A percentile compares a stretch with the other conserved stretches of the same genome.
Conservation (phyloP, 192 early-diverging fungal genomes). For the Dissophora globulifera region DNA sequence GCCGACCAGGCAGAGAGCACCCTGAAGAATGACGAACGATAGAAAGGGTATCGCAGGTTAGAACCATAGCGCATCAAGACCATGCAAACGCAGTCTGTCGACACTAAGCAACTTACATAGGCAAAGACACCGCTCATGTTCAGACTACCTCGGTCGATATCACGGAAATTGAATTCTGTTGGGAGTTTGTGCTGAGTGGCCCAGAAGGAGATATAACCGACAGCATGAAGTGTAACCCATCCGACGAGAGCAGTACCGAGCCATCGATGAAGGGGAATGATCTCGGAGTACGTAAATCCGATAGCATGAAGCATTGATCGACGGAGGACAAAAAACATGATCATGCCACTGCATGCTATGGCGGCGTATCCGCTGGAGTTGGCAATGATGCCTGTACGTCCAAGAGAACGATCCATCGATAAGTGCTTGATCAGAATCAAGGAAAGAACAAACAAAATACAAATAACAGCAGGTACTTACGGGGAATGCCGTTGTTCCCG, state of each 20-base stretch:
- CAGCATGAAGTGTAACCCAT: constrained; percentile 43
- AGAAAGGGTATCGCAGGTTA: too few species aligned
- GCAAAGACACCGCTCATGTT: constrained; percentile 55
- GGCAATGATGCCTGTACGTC: constrained; percentile 26
- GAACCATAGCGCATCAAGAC: too few species aligned
- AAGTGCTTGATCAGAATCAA: too few species aligned
- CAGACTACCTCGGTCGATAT: constrained; percentile 23
- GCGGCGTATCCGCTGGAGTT: constrained; percentile 41
- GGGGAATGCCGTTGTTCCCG: constrained; percentile 27
- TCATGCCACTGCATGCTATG: constrained; percentile 44
- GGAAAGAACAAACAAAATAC: background rate
- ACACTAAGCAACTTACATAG: constrained; percentile 29
- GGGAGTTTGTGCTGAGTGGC: constrained; percentile 21
- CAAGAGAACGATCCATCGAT: too few species aligned
- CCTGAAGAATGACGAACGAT: constrained; percentile 14
- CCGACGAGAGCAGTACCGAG: constrained; percentile 42
- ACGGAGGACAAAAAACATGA: constrained; percentile 48
- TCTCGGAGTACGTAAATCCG: constrained; percentile 49
- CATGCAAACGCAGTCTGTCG: background rate
- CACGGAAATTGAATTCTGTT: constrained; percentile 47
- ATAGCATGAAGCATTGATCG: constrained; percentile 53
- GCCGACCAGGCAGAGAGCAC: constrained; percentile 45
- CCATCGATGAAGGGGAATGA: constrained; percentile 48
- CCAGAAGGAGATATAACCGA: constrained; percentile 34
- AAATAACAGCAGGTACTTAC: constrained; percentile 30